These are phyloP conservation scores for Histomonas meleagridis DNA, from an alignment of 208 protist species.

Conservation along the genomic window DNA sequence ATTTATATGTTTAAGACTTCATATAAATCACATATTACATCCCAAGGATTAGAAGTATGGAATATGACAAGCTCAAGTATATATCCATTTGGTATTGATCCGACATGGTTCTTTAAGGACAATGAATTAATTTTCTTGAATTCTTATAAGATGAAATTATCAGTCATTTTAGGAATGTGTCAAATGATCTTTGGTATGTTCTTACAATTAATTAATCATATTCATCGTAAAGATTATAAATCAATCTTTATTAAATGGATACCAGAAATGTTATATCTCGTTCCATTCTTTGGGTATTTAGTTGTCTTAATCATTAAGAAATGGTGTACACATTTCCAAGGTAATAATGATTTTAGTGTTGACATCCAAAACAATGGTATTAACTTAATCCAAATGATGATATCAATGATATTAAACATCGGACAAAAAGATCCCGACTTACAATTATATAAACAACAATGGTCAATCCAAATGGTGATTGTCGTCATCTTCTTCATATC, in stretches of 20 bases:
- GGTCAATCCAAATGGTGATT: slow-evolving; percentile 19
- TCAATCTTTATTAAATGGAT: slow-evolving; percentile 63
- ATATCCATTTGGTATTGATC: slow-evolving; percentile 60
- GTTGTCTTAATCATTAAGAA: slow-evolving; percentile 86
- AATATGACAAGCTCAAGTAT: neutral
- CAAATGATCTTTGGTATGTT: slow-evolving; percentile 82
- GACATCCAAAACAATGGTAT: neutral
- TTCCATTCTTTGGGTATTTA: slow-evolving; percentile 73
- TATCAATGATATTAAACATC: neutral
- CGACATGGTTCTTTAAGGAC: slow-evolving; percentile 51
- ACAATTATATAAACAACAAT: no score
- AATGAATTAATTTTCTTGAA: slow-evolving; percentile 91
- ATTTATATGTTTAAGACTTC: slow-evolving; percentile 43
- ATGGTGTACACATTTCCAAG: slow-evolving; percentile 71
- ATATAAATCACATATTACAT: neutral
- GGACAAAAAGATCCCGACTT: no score
- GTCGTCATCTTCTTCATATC: slow-evolving; percentile 21
- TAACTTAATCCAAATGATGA: neutral
- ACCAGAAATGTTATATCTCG: slow-evolving; percentile 84
- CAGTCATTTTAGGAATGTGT: slow-evolving; percentile 69
- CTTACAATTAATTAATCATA: slow-evolving; percentile 69
- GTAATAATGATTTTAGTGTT: neutral
- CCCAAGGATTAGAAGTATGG: neutral
- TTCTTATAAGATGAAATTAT: slow-evolving; percentile 95
- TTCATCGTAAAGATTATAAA: slow-evolving; percentile 39